Base-by-base conservation (phyloP, 306 rosid species). In the Elaeagnus macrophylla region DNA sequence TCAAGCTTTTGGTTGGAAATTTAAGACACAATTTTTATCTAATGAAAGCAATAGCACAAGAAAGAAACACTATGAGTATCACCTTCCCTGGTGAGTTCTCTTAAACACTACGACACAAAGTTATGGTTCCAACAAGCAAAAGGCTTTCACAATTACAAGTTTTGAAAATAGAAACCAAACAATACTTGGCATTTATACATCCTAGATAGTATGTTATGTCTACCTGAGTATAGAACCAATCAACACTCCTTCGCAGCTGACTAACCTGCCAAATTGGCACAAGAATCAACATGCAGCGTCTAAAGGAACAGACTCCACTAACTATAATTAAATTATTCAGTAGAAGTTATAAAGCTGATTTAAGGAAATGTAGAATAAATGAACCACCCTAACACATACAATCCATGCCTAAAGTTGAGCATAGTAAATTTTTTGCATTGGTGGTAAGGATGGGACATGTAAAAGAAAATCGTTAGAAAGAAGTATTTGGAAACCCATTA, bases 151-250 rank as follows among this genome's bases (percentile, higher is more conserved):
- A 41, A 13, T 41, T 5, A 13, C 15, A 15, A 44, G 3, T 44
- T 44, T 13, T 7, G 48, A 44, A 5, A 12, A 44, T 15, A 44
- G 48, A 0, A 0, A 13, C 6, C 48, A 44, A 44, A 44, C 7
- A 44, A 44, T 10, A 44, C 7, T 44, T 44, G 4, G 32, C 32
- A 25, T 5, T 25, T 2, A 10, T 6, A 44, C 7, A 12, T 10
- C n/a, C 48, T 9, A 25, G 49, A 18, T 41, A 58, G 38, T 56
- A 54, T 47, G 44, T 57, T 47, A 48, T 56, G 12, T 42, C 63
- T 79, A 93, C 95, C 89, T 90, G 94, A 65, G 57, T 36, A 66
- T 62, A 87, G 66, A 79, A 75, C 95, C 83, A 87, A 64, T 82
- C 96, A 75, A 64, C 87, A 71, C 82, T 81, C 62, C 84, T 87